Evolutionary conservation across 257 asterid species (phyloP).

Genomic region (Solanum chaucha): DNA sequence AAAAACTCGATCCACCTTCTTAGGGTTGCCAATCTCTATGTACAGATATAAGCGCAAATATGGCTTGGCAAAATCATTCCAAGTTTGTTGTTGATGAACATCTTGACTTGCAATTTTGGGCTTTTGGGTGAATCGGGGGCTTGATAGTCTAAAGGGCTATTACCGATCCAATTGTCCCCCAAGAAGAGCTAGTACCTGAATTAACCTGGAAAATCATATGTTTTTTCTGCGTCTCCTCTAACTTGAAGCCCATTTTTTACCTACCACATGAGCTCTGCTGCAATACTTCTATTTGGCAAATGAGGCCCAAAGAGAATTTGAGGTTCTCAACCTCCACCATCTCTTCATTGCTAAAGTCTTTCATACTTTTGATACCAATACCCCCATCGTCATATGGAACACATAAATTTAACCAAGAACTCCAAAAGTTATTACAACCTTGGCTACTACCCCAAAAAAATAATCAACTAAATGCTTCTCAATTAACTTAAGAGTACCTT

Average conservation of each 20-base stretch:
- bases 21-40: not conserved
- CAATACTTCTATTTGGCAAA: not conserved
- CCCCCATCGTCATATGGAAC: not conserved
- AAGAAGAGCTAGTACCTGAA: too few species aligned
- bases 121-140: not conserved
- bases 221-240: not conserved
- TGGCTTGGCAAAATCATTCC: not conserved
- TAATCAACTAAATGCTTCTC: not conserved
- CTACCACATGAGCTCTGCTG: not conserved
- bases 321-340: not conserved
- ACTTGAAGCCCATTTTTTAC: not conserved
- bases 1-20: not conserved
- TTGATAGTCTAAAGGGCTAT: not conserved
- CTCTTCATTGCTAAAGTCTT: not conserved
- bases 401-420: not conserved
- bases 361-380: not conserved
- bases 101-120: not conserved
- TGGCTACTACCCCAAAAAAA: not conserved
- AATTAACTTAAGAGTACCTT: not conserved
- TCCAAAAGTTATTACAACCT: not conserved
- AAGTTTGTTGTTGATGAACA: not conserved
- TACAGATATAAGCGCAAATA: not conserved
- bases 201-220: not conserved
- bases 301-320: not conserved
- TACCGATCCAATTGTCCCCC: too few species aligned